Base-by-base conservation (phyloP, 306 rosid species). In the cucumber (Cucumis sativus) region DNA sequence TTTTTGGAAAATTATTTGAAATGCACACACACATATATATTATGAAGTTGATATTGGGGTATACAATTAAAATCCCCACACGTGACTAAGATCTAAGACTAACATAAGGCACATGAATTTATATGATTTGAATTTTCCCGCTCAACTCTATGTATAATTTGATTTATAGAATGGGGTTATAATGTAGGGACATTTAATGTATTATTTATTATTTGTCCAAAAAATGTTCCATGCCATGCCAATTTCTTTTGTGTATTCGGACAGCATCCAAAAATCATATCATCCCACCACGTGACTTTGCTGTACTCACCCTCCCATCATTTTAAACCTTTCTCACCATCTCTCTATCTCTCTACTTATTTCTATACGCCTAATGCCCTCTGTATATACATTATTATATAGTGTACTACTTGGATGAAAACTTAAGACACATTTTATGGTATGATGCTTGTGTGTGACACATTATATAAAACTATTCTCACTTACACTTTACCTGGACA, bases 101-200 rank as follows among this genome's bases (percentile, higher is more conserved):
- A 67, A n/a, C 56, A 40, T 12, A 69, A 45, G 20, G 17, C 74
- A 67, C 74, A 67, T 67, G 74, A 8, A 67, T 45, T 12, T 67
- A 6, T n/a, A 30, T 67, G 17, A 20, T 69, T 70, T 70, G 56
- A 70, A 70, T 70, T 70, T 70, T 70, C 75, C 75, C 75, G 75
- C 75, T 70, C 40, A 20, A 70, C 6, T 69, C 14, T 11, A 68
- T 28, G 40, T 45, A 28, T 11, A n/a, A 0, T 67, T 66, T 66
- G 6, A 16, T 39, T 39, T 37, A 67, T 8, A 67, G 0, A 1
- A 35, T 30, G 45, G 41, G 43, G 11, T 35, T 66, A 8, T 66
- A 39, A 66, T 66, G 73, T 39, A 68, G 56, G 74, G 74, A 40
- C 56, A 68, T 10, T 47, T 40, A 37, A 35, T 18, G 25, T 18